Evolutionary conservation across 2,329 filamentous ascomycete species (phyloP).

Genomic region (Trichoderma brevicompactum): DNA sequence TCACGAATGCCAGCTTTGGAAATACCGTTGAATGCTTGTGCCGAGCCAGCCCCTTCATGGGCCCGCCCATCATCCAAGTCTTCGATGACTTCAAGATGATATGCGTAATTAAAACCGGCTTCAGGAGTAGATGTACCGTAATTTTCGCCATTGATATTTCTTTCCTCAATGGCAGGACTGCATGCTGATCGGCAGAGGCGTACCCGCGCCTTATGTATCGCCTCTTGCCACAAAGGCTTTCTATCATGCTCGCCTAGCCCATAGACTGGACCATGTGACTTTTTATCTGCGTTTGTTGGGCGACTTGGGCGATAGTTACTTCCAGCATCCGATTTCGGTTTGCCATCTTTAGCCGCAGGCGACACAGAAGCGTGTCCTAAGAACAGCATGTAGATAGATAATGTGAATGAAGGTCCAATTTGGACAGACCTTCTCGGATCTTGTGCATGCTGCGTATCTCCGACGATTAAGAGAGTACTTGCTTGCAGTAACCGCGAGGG

Average conservation of each 20-base stretch:
- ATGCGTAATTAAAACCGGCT: constrained; percentile 60
- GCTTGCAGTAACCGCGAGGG: constrained; percentile 90
- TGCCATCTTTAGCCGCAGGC: neutral
- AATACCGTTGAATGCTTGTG: constrained; percentile 48
- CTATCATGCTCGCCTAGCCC: constrained; percentile 50
- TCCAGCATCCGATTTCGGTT: neutral
- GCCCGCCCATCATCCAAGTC: constrained; percentile 68
- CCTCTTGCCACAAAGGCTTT: constrained; percentile 89
- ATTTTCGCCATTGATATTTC: neutral
- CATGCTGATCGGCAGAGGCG: constrained; percentile 73
- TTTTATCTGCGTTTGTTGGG: neutral
- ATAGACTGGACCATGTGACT: constrained; percentile 31
- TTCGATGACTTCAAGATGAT: constrained; percentile 81
- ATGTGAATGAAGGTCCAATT: constrained; percentile 81
- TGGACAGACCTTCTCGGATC: constrained; percentile 69
- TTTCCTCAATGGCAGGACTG: neutral
- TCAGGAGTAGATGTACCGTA: neutral
- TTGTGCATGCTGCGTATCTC: constrained; percentile 79
- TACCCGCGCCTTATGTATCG: constrained; percentile 88
- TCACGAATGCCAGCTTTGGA: constrained; percentile 55
- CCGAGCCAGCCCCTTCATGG: constrained; percentile 49
- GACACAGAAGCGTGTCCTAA: constrained; percentile 66
- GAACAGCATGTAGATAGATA: constrained; percentile 96
- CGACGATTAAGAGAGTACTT: constrained; percentile 85
- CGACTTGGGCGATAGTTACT: neutral